Conservation (phyloP, 2,329 filamentous ascomycete genomes). For the Pezicula radicicola region DNA sequence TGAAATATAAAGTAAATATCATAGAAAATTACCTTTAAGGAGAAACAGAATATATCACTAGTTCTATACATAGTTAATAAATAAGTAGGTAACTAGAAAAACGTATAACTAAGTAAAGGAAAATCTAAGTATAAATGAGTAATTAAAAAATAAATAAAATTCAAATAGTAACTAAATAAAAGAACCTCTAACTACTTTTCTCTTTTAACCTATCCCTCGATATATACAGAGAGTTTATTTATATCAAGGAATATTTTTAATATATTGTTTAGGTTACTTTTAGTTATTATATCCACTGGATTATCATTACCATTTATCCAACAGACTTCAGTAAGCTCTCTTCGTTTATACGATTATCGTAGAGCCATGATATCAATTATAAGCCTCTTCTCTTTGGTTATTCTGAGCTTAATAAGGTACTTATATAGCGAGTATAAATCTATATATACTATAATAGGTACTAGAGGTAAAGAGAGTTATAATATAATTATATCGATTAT, state of each 20-base stretch:
- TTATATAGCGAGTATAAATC: constrained; percentile 15
- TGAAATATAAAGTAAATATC: no score
- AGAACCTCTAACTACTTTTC: background rate
- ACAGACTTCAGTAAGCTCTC: constrained; percentile 12
- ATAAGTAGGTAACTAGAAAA: no score
- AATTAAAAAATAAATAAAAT: no score
- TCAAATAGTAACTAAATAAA: no score
- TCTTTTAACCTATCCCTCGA: constrained; percentile 5
- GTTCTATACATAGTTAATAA: no score
- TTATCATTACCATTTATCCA: constrained; percentile 15
- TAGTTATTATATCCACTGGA: constrained; percentile 9
- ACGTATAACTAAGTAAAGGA: no score
- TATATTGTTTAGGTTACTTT: constrained; percentile 4
- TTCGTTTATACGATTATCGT: constrained; percentile 13
- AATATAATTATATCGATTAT: constrained; percentile 6
- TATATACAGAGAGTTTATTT: constrained; percentile 3
- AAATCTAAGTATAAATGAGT: no score
- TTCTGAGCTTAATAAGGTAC: constrained; percentile 11
- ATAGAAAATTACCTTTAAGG: no score
- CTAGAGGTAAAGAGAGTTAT: background rate
- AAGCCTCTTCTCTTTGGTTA: constrained; percentile 12
- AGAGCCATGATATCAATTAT: constrained; percentile 20
- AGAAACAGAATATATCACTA: no score
- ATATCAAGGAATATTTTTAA: constrained; percentile 8
- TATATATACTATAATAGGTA: constrained; percentile 12